Conservation (phyloP, 2,329 filamentous ascomycete species). For the Hypocreales sp. region DNA sequence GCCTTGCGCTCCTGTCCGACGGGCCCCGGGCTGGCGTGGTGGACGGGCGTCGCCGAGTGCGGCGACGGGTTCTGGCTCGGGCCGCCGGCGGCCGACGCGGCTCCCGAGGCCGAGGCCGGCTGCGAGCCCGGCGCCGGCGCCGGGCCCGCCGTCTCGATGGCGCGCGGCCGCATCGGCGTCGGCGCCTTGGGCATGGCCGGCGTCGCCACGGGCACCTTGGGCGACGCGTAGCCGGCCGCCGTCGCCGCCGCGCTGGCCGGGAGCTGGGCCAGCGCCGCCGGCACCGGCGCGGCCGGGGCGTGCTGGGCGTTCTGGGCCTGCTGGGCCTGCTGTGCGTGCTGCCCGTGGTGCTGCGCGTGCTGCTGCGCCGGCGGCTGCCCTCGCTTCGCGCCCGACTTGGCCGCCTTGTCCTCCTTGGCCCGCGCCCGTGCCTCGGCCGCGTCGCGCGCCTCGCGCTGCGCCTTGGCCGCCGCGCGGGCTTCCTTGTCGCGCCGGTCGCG, state of each 20-base stretch:
- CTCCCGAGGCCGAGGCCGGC: no score
- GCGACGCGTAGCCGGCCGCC: slow-evolving; percentile 46
- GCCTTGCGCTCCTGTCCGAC: slow-evolving; percentile 49
- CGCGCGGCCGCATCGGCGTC: slow-evolving; percentile 62
- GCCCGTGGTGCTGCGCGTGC: slow-evolving; percentile 8
- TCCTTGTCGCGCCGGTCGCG: slow-evolving; percentile 47
- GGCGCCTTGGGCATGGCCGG: slow-evolving; percentile 72
- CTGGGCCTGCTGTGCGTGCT: slow-evolving; percentile 25
- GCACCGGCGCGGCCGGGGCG: no score
- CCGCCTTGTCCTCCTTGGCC: slow-evolving; percentile 49
- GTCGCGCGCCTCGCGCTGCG: slow-evolving; percentile 40
- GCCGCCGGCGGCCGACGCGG: slow-evolving; percentile 26
- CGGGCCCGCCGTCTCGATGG: slow-evolving; percentile 60
- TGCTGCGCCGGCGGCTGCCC: slow-evolving; percentile 14
- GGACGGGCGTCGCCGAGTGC: slow-evolving; percentile 45
- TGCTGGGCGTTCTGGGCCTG: not conserved
- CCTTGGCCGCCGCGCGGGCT: slow-evolving; percentile 33
- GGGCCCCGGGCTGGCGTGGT: slow-evolving; percentile 50
- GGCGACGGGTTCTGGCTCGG: slow-evolving; percentile 43
- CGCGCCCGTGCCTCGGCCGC: slow-evolving; percentile 36
- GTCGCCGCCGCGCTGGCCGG: slow-evolving; percentile 31
- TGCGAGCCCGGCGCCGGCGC: not conserved
- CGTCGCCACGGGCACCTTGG: slow-evolving; percentile 63
- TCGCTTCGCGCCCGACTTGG: slow-evolving; percentile 18
- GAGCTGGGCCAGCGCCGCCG: slow-evolving; percentile 41